Conservation (phyloP, 805 yeast genomes). For the Cyberlindnera maritima region DNA sequence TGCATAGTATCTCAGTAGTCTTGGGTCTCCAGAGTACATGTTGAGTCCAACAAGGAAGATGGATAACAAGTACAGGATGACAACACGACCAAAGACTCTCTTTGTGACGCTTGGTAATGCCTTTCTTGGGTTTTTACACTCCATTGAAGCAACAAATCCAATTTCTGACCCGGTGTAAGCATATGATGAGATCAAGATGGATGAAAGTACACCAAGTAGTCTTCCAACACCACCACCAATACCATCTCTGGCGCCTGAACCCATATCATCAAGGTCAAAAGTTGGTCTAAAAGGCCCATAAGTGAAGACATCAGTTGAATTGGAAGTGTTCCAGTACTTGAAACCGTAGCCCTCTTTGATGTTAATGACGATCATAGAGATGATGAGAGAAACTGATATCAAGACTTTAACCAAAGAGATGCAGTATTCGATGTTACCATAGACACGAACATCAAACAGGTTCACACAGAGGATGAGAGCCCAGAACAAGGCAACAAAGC, state of each 20-base stretch:
- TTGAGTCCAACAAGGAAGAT: constrained; percentile 69
- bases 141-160: constrained; percentile 82
- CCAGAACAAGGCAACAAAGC: constrained; percentile 63
- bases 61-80: constrained; percentile 62
- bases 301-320: constrained; percentile 45
- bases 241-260: constrained; percentile 52
- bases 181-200: constrained; percentile 63
- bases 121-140: constrained; percentile 75
- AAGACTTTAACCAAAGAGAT: constrained; percentile 58
- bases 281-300: constrained; percentile 77
- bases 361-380: constrained; percentile 64
- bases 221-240: constrained; percentile 61
- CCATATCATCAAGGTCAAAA: constrained; percentile 61
- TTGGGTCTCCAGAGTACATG: constrained; percentile 75
- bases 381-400: constrained; percentile 49
- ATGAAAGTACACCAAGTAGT: constrained; percentile 57
- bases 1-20: constrained; percentile 53
- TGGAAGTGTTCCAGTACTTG: constrained; percentile 59
- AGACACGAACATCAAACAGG: constrained; percentile 64
- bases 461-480: constrained; percentile 46
- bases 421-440: constrained; percentile 72
- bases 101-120: constrained; percentile 76
- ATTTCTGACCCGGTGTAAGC: constrained; percentile 82
- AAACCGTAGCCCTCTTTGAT: constrained; percentile 54
- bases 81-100: constrained; percentile 68